A percentile compares a stretch with the other conserved stretches of the same genome.
Evolutionary conservation across 2,329 filamentous ascomycete species (phyloP).

Genomic region (Penicillium sp.): DNA sequence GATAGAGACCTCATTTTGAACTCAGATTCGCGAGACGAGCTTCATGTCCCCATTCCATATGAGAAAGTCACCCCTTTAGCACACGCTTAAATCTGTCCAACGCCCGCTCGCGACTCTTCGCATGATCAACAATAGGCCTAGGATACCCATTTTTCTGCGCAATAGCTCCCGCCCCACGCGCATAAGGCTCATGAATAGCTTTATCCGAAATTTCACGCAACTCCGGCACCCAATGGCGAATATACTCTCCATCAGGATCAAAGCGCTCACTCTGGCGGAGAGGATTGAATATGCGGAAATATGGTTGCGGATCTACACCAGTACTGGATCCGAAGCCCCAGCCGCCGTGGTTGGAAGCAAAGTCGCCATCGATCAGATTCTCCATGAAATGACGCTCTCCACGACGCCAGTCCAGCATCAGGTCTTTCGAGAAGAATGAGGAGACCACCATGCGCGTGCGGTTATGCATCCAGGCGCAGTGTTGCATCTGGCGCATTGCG

Average conservation of each 20-base stretch:
- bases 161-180: conserved; percentile 55
- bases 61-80: conserved; percentile 3
- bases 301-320: conserved; percentile 81
- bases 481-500: conserved; percentile 72
- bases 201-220: conserved; percentile 60
- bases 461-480: conserved; percentile 77
- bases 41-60: not conserved
- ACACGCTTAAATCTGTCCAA: conserved; percentile 66
- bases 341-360: conserved; percentile 71
- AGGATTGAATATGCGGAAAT: conserved; percentile 88
- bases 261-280: conserved; percentile 82
- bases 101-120: conserved; percentile 62
- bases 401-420: conserved; percentile 77
- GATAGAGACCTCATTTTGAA: no score
- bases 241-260: conserved; percentile 73
- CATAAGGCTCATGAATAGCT: conserved; percentile 78
- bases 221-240: conserved; percentile 78
- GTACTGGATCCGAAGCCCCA: conserved; percentile 65
- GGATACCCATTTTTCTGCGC: conserved; percentile 70
- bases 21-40: no score
- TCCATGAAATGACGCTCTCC: conserved; percentile 83
- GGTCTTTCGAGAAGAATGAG: conserved; percentile 74
- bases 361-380: conserved; percentile 72
- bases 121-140: conserved; percentile 69
- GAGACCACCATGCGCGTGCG: conserved; percentile 79